Evolutionary conservation across 2,329 filamentous ascomycete species (phyloP), one percentile per base, ranked within the genome.

Genomic region (Alternaria ethzedia): DNA sequence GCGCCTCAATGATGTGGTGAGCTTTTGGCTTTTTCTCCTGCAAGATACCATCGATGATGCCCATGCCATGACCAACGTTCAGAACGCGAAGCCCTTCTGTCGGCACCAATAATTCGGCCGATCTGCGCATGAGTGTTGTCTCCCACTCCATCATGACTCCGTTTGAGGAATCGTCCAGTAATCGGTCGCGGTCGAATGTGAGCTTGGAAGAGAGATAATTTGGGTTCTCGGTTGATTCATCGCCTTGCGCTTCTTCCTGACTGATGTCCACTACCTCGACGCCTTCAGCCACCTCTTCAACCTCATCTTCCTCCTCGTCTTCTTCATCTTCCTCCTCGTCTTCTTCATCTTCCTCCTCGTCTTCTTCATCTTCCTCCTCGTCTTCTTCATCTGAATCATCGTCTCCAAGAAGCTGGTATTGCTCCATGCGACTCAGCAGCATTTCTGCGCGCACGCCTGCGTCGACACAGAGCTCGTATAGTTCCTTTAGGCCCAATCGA

Each of bases 391-490:
- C 81, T 0, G 81, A 80, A 13, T 85, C 86, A 30, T 83, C 86
- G 4, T 88, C 91, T 2, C 83, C 86, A 6, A 97, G 83, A 76
- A 85, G 84, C 80, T 95, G 90, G 74, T 97, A 98, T 13, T 89
- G 91, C 49, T 94, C 93, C 76, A 98, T 83, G 50, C 96, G 82
- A 65, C 89, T 91, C 73, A 98, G 88, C 17, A 99, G 82, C 78
- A 98, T 83, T 84, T 98, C 96, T 0, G 95, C 95, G 55, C 95
- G 86, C 59, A 97, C 92, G 15, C 96, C 96, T 3, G 95, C 95
- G 76, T 95, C 92, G 8, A 98, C 91, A 77, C 95, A 92, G 61
- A 94, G 80, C 44, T 91, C 87, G 77, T 99, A 98, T 36, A 97
- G 82, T 54, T 88, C 86, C 57, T 81, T 85, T 72, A 92, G 83